Evolutionary conservation across 2,329 filamentous ascomycete species (phyloP), one percentile per base, ranked within the genome.

Genomic region (Delphinella strobiligena): DNA sequence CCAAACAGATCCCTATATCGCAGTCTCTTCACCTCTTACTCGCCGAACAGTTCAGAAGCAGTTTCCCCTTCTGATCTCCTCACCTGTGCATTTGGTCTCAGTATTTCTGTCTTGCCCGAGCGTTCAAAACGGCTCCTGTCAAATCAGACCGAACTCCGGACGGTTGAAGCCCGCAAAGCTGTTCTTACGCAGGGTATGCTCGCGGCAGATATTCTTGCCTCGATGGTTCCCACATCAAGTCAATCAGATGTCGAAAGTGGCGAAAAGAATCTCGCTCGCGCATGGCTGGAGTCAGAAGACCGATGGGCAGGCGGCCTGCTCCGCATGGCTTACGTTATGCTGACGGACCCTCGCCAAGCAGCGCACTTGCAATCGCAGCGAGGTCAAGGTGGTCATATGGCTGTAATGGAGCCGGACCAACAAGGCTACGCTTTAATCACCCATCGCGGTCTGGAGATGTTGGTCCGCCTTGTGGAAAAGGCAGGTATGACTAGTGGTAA

Each of bases 101-200:
- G 88, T 2, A 82, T 96, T 41, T 83, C 84, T 5, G 78, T 88
- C 1, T 69, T 96, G 24, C 91, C 91, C 0, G 84, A 89, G 44
- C 70, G 71, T 12, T 72, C 73, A 43, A 58, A 80, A 62, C 14
- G 36, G 24, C 53, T 55, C 0, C 51, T 60, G 16, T 59, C 58
- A 16, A 48, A 51, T 36, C 55, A 53, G 14, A 48, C 51, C 4
- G 64, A 68, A 47, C 54, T 82, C 1, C 73, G 78, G 0, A 71
- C 87, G 4, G 74, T 91, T 4, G 87, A 95, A 56, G 77, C 75
- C 3, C 78, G 91, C 41, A 94, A 93, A 60, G 82, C 91, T 1
- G 80, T 86, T 52, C 65, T 98, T 9, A 91, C 93, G 72, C 91
- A 98, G 61, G 88, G 87, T 1, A 75, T 96, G 51, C 69, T 96